A percentile compares a stretch with the other conserved stretches of the same genome.
Conservation (phyloP, 768 basidiomycete genomes). For the Kwoniella pini region DNA sequence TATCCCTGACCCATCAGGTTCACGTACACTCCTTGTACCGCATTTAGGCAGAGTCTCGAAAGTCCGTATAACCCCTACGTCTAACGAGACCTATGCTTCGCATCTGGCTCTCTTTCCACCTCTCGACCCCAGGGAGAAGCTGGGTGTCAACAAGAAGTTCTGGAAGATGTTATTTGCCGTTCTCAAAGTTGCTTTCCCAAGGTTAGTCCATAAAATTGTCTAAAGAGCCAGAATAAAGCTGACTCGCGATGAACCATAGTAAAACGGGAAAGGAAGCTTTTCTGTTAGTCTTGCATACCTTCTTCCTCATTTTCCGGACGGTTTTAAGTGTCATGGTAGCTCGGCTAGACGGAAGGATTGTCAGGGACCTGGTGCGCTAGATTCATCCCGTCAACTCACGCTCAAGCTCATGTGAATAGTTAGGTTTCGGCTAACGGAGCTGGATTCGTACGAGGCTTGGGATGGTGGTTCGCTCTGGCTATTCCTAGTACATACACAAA, state of each 20-base stretch:
- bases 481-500: slow-evolving; percentile 95
- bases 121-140: slow-evolving; percentile 57
- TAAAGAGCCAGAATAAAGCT: background rate
- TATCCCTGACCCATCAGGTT: slow-evolving; percentile 62
- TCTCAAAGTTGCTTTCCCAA: slow-evolving; percentile 70
- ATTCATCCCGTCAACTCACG: background rate
- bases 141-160: slow-evolving; percentile 70
- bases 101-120: slow-evolving; percentile 68
- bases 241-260: slow-evolving; percentile 17
- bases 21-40: slow-evolving; percentile 68
- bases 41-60: slow-evolving; percentile 66
- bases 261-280: slow-evolving; percentile 64
- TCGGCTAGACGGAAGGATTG: slow-evolving; percentile 82
- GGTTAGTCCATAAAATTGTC: slow-evolving; percentile 49
- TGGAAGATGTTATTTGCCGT: slow-evolving; percentile 73
- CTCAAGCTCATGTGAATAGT: background rate
- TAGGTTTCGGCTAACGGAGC: slow-evolving; percentile 77
- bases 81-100: slow-evolving; percentile 59
- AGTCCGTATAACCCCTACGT: slow-evolving; percentile 61
- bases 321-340: slow-evolving; percentile 86
- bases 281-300: slow-evolving; percentile 74
- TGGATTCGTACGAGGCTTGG: slow-evolving; percentile 79
- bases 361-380: slow-evolving; percentile 70
- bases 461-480: slow-evolving; percentile 84
- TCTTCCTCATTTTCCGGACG: slow-evolving; percentile 81